Conservation (phyloP, 1,284 basidiomycete genomes). For the Ceratobasidium sp. region DNA sequence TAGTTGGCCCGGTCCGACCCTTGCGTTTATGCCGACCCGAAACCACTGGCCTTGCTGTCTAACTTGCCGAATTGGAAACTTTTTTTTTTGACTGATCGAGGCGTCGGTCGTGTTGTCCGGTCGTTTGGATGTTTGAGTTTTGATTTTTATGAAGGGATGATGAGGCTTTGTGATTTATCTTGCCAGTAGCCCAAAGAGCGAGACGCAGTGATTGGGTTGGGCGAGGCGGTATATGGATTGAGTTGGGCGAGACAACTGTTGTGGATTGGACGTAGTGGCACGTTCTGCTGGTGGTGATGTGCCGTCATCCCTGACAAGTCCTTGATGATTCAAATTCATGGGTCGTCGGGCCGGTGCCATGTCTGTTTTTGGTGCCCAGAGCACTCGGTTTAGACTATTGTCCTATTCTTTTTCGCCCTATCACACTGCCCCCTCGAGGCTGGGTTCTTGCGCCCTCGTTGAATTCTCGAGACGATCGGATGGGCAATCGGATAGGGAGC, state of each 20-base stretch:
- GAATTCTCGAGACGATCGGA: constrained; percentile 9
- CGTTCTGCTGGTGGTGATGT: neutral
- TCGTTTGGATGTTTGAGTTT: neutral
- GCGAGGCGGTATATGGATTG: neutral
- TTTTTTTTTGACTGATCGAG: constrained; percentile 6
- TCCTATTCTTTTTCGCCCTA: too few species aligned
- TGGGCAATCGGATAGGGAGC: too few species aligned
- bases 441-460: neutral
- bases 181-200: too few species aligned
- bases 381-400: neutral
- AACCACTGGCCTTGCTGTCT: too few species aligned
- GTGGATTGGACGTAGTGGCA: neutral
- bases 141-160: neutral
- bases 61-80: neutral
- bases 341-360: neutral
- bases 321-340: neutral
- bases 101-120: too few species aligned
- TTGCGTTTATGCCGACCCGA: neutral
- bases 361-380: constrained; percentile 8
- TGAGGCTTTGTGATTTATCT: too few species aligned
- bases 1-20: neutral
- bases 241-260: neutral
- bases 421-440: too few species aligned
- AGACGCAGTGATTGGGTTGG: neutral
- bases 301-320: too few species aligned